phyloP scores from a whole-genome alignment of 2,329 filamentous ascomycete species.

The Aspergillus fumigatiaffinis region DNA sequence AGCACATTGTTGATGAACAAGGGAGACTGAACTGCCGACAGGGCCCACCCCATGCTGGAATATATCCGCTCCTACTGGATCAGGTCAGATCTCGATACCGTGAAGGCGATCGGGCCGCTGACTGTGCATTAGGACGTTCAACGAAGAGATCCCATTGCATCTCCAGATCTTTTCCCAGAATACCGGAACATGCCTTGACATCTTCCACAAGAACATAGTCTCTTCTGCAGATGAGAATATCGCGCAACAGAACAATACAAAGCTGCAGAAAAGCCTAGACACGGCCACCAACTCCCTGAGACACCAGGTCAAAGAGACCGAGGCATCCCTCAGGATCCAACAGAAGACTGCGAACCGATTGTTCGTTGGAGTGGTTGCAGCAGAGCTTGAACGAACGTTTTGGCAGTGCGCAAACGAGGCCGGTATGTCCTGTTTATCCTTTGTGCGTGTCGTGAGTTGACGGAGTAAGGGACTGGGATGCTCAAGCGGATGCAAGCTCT shows the following conservation, averaged over 20 bases:
- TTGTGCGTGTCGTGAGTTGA: not conserved
- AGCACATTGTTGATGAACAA: not conserved
- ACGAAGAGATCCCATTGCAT: not conserved
- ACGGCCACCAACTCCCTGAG: not conserved
- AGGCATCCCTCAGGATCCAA: not conserved
- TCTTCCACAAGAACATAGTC: constrained; percentile 1
- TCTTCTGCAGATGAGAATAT: not conserved
- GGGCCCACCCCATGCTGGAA: constrained; percentile 18
- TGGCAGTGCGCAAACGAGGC: not conserved
- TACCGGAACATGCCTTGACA: not conserved
- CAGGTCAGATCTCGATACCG: not conserved
- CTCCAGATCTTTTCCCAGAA: not conserved
- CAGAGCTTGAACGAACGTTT: not conserved
- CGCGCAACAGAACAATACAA: not conserved
- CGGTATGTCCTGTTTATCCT: not conserved
- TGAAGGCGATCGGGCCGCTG: not conserved
- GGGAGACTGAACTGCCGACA: constrained; percentile 3
- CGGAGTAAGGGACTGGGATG: not conserved
- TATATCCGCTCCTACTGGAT: not conserved
- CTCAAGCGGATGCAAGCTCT: not conserved
- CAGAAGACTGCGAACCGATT: constrained; percentile 1
- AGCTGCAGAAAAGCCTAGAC: not conserved
- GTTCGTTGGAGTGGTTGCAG: not conserved
- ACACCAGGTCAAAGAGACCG: not conserved
- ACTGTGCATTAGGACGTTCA: not conserved